phyloP scores from a whole-genome alignment of 306 rosid species.

The Oxytropis ochrocephala region DNA sequence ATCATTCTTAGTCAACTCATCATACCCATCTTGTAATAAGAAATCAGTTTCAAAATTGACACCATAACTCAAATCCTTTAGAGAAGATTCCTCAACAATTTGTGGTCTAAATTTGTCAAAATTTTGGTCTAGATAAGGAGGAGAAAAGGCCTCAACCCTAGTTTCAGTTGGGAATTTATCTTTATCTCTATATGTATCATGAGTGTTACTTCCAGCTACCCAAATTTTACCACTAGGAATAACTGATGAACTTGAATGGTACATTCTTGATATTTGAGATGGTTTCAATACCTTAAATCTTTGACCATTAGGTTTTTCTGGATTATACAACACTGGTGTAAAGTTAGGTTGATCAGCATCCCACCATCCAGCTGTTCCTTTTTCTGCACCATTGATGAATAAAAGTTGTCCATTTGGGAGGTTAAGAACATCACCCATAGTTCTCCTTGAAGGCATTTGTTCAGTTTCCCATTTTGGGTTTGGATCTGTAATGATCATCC shows the following conservation, averaged over 20 bases:
- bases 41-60: conserved; percentile 12
- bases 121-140: conserved; percentile 54
- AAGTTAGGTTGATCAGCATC: conserved; percentile 66
- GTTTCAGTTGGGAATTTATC: conserved; percentile 68
- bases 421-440: conserved; percentile 64
- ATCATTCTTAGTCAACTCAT: not conserved
- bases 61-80: conserved; percentile 12
- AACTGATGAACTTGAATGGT: conserved; percentile 69
- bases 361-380: conserved; percentile 74
- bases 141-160: conserved; percentile 58
- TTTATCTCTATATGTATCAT: conserved; percentile 38
- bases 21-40: not conserved
- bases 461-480: conserved; percentile 46
- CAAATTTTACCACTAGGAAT: conserved; percentile 64
- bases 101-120: conserved; percentile 24
- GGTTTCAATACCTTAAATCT: conserved; percentile 36
- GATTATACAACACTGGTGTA: conserved; percentile 42
- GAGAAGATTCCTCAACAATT: not conserved
- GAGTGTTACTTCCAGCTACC: conserved; percentile 77
- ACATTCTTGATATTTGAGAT: conserved; percentile 58
- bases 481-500: conserved; percentile 46
- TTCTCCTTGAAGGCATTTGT: conserved; percentile 61
- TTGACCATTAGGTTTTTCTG: conserved; percentile 16
- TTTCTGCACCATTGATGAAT: conserved; percentile 63
- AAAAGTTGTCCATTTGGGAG: conserved; percentile 72